Evolutionary conservation across 2,329 filamentous ascomycete genomes (phyloP).

Genomic region (Fusarium siculi): DNA sequence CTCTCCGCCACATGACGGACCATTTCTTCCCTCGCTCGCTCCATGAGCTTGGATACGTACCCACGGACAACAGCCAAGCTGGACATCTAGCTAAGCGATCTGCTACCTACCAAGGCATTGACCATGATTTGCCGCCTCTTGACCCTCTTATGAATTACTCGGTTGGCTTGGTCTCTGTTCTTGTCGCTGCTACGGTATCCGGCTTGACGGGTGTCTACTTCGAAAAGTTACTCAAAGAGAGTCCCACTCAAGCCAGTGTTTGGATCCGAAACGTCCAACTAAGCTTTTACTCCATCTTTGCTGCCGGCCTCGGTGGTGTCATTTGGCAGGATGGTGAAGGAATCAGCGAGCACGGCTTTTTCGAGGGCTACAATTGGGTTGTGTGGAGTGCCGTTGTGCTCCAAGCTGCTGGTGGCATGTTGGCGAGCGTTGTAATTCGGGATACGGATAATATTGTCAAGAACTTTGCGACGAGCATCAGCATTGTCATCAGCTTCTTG

Average conservation of each 20-base stretch:
- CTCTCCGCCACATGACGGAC: conserved; percentile 71
- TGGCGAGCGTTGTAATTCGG: conserved; percentile 63
- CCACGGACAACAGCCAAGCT: conserved; percentile 29
- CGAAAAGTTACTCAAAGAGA: conserved; percentile 91
- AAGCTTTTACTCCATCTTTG: conserved; percentile 92
- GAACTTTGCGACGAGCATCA: conserved; percentile 93
- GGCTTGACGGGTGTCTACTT: conserved; percentile 88
- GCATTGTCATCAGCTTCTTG: conserved; percentile 86
- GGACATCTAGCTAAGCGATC: conserved; percentile 63
- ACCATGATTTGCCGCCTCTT: conserved; percentile 63
- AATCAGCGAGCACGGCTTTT: conserved; percentile 87
- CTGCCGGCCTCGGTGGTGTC: conserved; percentile 86
- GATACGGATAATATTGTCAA: conserved; percentile 80
- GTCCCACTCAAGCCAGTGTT: conserved; percentile 77
- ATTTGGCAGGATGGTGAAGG: conserved; percentile 87
- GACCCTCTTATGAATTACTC: conserved; percentile 76
- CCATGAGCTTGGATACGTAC: conserved; percentile 75
- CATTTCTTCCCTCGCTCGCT: conserved; percentile 82
- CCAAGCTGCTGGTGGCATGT: conserved; percentile 84
- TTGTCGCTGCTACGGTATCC: conserved; percentile 81
- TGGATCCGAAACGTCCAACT: conserved; percentile 97
- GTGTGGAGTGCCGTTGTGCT: conserved; percentile 88
- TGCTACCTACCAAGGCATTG: conserved; percentile 91
- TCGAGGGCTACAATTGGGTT: conserved; percentile 91
- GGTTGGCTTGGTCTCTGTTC: conserved; percentile 80